Conservation (phyloP, 306 rosid genomes). For the Malus domestica region DNA sequence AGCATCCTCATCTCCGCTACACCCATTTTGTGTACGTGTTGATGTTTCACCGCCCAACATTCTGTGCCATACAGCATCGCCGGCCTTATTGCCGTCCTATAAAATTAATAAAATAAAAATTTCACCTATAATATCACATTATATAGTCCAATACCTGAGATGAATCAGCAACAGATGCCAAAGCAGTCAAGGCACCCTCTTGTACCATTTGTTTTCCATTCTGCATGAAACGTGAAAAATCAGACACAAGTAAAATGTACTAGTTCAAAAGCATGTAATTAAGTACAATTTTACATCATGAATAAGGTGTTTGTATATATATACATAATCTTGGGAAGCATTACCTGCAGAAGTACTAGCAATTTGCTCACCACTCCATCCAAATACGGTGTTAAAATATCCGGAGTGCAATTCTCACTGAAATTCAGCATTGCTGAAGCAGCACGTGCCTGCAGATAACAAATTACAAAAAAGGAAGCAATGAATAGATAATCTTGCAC, state of each 20-base stretch:
- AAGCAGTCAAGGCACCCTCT: slow-evolving; percentile 66
- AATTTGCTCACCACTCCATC: slow-evolving; percentile 70
- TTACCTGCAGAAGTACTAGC: slow-evolving; percentile 63
- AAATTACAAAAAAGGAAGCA: no score
- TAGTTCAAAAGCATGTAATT: background rate
- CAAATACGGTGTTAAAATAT: slow-evolving; percentile 55
- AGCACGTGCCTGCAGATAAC: slow-evolving; percentile 53
- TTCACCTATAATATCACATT: background rate
- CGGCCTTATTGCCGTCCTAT: no score
- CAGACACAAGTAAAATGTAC: background rate
- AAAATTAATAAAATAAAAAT: background rate
- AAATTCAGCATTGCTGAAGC: slow-evolving; percentile 74
- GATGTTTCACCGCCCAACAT: no score
- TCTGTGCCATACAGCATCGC: no score
- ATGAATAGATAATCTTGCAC: background rate
- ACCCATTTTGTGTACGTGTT: no score
- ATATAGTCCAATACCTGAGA: slow-evolving; percentile 45
- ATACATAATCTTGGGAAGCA: background rate
- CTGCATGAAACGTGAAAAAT: slow-evolving; percentile 6
- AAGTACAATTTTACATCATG: no score
- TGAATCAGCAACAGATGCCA: slow-evolving; percentile 79
- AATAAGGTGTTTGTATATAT: no score
- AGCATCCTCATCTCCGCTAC: no score
- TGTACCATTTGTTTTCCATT: slow-evolving; percentile 76
- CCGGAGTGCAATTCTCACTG: slow-evolving; percentile 65